These are phyloP conservation scores for Plasmodium gallinaceum DNA, from an alignment of 169 alveolate species.

Conservation along the genomic window DNA sequence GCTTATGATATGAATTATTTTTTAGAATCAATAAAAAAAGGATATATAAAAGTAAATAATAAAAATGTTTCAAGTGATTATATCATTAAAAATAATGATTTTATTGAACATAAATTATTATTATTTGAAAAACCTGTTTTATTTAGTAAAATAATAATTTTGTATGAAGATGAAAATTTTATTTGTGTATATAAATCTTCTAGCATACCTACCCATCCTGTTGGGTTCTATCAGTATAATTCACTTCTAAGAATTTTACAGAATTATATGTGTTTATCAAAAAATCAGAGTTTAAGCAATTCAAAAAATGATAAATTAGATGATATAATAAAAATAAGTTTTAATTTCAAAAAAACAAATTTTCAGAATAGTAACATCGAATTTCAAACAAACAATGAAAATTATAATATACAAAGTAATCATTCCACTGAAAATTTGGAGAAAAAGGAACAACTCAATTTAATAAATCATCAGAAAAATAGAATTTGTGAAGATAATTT, in stretches of 20 bases:
- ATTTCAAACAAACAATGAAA: too few species aligned
- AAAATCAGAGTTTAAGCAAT: background rate
- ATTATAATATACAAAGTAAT: too few species aligned
- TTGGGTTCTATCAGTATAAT: slow-evolving; percentile 85
- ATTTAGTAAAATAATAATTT: slow-evolving; percentile 64
- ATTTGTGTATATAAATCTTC: slow-evolving; percentile 83
- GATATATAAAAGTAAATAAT: slow-evolving; percentile 76
- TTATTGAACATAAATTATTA: slow-evolving; percentile 80
- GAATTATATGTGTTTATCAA: slow-evolving; percentile 30
- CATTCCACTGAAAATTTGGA: too few species aligned
- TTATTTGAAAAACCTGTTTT: slow-evolving; percentile 84
- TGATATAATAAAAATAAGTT: slow-evolving; percentile 43
- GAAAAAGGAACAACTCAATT: too few species aligned
- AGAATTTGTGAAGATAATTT: too few species aligned
- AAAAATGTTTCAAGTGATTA: slow-evolving; percentile 78
- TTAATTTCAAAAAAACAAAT: slow-evolving; percentile 41
- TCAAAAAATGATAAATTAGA: background rate
- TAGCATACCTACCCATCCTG: slow-evolving; percentile 85
- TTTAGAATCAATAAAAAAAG: slow-evolving; percentile 76
- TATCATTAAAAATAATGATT: slow-evolving; percentile 79
- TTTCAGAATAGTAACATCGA: background rate
- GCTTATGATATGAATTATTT: slow-evolving; percentile 79
- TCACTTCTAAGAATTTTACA: slow-evolving; percentile 81
- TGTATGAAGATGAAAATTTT: slow-evolving; percentile 81
- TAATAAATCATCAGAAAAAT: too few species aligned